Percentiles rank a stretch among this genome's conserved stretches.
phyloP scores from a whole-genome alignment of 331 rosid species.

The Malus hybrid region DNA sequence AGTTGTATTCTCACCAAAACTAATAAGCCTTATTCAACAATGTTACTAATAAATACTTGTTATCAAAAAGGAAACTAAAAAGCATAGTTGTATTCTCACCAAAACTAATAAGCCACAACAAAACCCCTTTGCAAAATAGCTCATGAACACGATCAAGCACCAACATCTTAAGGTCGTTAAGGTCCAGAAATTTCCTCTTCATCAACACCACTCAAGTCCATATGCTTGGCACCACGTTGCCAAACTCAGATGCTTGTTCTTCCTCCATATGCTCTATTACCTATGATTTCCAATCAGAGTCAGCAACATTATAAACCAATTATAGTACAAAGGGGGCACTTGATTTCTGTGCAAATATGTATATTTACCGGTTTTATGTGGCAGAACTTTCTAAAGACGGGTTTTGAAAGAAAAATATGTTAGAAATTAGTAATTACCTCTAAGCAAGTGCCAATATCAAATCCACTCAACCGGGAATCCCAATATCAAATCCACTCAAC shows the following conservation, averaged over 20 bases:
- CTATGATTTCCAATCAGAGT: conserved; percentile 28
- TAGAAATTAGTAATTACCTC: conserved; percentile 68
- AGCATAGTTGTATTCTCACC: not conserved
- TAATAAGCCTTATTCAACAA: too few species aligned
- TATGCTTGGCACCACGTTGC: conserved; percentile 65
- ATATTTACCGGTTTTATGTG: not conserved
- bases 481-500: conserved; percentile 72
- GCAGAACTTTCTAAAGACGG: not conserved
- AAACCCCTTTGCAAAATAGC: conserved; percentile 13
- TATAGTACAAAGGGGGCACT: not conserved
- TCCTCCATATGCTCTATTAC: conserved; percentile 98
- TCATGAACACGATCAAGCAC: conserved; percentile 11
- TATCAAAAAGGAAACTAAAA: not conserved
- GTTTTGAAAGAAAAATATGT: not conserved
- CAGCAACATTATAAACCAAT: conserved; percentile 7
- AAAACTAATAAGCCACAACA: conserved; percentile 21
- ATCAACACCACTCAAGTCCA: too few species aligned
- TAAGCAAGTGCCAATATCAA: too few species aligned
- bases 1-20: not conserved
- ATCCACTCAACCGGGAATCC: too few species aligned
- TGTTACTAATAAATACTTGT: too few species aligned
- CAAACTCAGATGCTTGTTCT: conserved; percentile 77
- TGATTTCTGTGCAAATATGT: not conserved
- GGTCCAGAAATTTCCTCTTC: conserved; percentile 25
- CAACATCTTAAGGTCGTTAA: conserved; percentile 20